Evolutionary conservation across 441 rosid species (phyloP), one percentile per base, ranked within the genome.

Genomic region (Jatropha podagrica): DNA sequence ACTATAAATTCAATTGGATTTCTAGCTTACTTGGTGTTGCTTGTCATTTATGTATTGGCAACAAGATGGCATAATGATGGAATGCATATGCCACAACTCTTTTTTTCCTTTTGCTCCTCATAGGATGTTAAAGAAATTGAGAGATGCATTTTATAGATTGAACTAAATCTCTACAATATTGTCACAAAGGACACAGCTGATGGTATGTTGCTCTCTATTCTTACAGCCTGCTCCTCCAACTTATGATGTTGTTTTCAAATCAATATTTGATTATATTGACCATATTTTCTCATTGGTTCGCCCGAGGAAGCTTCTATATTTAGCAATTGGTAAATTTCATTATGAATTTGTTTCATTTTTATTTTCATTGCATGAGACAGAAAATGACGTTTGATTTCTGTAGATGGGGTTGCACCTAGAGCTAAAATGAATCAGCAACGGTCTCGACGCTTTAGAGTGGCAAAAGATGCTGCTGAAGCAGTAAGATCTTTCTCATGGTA

Each of bases 351-450:
- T 40, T 71, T 15, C 0, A 18, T 18, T 78, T 49, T 56, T 41
- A 63, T 70, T 65, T 68, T 27, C 11, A n/a, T 14, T 68, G 41
- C 37, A 49, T 62, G 74, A 3, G 67, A 2, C 26, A 72, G 59
- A 42, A 67, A 51, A 69, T 77, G 6, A 61, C 12, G 7, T 65
- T 70, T 65, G 58, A 14, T 4, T 58, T 63, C 73, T 81, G 77
- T 81, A 94, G 99, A 96, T 83, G 99, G 99, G 62, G 99, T 96
- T 80, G 98, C 99, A 1, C 99, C 98, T 26, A 87, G 99, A 86
- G 99, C 99, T 78, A 96, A 96, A 87, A 96, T 96, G 97, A 96
- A 96, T 81, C 99, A 96, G 85, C 99, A 94, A 81, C 92, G 98
- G 61, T 72, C 94, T 77, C 91, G 99, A 20, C 97, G 99, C 13